These are phyloP conservation scores for Paramecium biaurelia DNA, from an alignment of 73 alveolate species.

Conservation along the genomic window DNA sequence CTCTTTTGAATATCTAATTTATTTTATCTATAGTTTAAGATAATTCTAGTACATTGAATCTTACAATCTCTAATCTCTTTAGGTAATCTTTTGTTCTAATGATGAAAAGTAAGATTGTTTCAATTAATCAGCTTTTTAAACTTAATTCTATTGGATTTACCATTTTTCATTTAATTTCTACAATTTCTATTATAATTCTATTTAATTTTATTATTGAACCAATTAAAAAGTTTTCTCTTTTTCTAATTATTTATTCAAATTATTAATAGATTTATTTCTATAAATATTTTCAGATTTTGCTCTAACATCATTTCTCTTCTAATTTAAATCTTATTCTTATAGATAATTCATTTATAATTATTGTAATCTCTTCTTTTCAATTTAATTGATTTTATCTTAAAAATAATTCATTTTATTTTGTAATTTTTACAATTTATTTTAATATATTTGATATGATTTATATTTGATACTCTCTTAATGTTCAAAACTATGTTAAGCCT, in stretches of 20 bases:
- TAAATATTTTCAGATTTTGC: conserved; percentile 42
- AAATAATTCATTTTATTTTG: conserved; percentile 6
- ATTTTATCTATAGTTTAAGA: background rate
- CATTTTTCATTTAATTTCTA: background rate
- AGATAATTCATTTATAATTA: background rate
- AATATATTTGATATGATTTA: background rate
- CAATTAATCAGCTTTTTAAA: background rate
- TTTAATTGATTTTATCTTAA: background rate
- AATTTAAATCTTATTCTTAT: background rate
- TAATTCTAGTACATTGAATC: background rate
- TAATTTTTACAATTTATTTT: background rate
- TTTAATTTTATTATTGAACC: background rate
- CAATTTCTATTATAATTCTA: background rate
- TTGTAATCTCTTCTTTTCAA: conserved; percentile 1
- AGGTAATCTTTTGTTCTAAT: background rate
- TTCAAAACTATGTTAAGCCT: background rate
- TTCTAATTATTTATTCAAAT: background rate
- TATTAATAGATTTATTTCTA: background rate
- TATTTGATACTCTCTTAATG: background rate
- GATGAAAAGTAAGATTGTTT: background rate
- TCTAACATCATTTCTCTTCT: background rate
- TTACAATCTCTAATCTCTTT: background rate
- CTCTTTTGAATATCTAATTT: background rate
- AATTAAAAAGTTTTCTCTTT: background rate
- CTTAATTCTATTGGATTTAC: background rate